Percentiles rank a stretch among this genome's conserved stretches.
phyloP scores from a whole-genome alignment of 441 rosid species.

The Lagerstroemia fauriei region DNA sequence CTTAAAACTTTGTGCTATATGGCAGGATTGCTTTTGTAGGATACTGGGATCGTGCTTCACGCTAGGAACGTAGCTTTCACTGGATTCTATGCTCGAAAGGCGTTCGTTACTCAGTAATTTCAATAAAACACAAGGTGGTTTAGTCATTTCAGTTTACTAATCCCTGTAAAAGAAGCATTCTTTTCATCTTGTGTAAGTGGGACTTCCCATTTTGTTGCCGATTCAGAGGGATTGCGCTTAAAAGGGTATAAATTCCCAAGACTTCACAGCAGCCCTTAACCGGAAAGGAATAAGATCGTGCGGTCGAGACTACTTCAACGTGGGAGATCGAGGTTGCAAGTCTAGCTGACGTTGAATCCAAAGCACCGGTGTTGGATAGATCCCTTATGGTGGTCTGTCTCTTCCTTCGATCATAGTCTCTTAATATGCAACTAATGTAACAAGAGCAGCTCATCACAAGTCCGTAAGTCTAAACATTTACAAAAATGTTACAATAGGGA shows the following conservation, averaged over 20 bases:
- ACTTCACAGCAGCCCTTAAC: background rate
- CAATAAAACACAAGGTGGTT: background rate
- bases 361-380: no score
- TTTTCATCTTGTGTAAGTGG: background rate
- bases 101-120: background rate
- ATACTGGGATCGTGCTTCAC: conserved; percentile 1
- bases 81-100: background rate
- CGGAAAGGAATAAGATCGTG: background rate
- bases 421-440: no score
- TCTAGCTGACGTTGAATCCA: no score
- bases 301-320: background rate
- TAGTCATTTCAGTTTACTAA: no score
- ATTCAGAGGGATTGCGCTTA: background rate
- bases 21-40: conserved; percentile 4
- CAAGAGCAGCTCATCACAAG: no score
- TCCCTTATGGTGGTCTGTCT: no score
- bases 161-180: background rate
- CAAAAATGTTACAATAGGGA: no score
- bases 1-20: background rate
- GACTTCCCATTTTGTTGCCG: background rate
- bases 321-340: background rate
- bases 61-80: background rate
- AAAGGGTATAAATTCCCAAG: background rate
- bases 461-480: no score
- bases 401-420: no score